Base-by-base conservation (phyloP, 768 basidiomycete genomes). In the Pisolithus tinctorius region DNA sequence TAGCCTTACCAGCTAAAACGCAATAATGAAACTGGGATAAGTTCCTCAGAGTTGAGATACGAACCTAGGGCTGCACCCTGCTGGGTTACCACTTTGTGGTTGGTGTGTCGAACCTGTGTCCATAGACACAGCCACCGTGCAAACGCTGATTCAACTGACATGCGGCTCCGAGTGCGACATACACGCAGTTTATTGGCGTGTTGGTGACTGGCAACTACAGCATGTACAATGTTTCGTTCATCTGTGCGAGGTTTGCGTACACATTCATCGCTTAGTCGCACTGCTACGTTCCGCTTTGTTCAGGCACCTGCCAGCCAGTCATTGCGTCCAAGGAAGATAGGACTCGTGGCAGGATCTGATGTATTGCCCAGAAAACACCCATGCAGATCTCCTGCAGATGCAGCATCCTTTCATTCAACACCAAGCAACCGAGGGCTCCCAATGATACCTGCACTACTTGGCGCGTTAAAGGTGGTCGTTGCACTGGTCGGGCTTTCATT, bases 221-320 rank as follows among this genome's bases (percentile, higher is more conserved):
- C 49, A 82, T 80, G 80, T 70, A 66, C 74, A 46, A 83, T 82
- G 81, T 69, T 80, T 66, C 79, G 73, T 50, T 63, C 67, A 59
- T 59, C 25, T 26, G 39, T 51, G 50, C 60, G 54, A 58, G 14
- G 23, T 16, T n/a, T 46, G 30, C 45, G 17, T 7, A 16, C 54
- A 16, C 14, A 41, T 20, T 45, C 37, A 11, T 54, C 45, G 13
- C 20, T 37, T 38, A 52, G 27, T 42, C 6, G 51, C 3, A 48
- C 38, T 16, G 43, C 46, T 7, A 29, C 45, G 31, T 16, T 50
- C 45, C 36, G 40, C 11, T 4, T 55, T 39, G n/a, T 27, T 11
- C 45, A 47, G 20, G 31, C 53, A 38, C 25, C n/a, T 26, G 11
- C 47, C 20, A 20, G 20, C 42, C 46, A 17, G 31, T 25, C 37